Evolutionary conservation across 75 land plant species (phyloP).

Genomic region (Picea glauca): DNA sequence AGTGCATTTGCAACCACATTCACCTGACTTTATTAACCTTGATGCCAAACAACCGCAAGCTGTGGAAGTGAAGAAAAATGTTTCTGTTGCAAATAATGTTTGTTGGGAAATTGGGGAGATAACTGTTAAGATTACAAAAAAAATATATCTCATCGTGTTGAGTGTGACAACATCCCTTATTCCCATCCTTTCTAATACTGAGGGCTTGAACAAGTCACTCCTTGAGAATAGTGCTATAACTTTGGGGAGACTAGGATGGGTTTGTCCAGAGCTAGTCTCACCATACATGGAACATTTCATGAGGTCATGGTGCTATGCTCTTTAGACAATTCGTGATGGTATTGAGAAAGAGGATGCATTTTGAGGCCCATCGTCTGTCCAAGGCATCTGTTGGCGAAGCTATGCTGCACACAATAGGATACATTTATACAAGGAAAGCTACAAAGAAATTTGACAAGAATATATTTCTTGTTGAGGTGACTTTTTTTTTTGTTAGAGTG

Average conservation of each 20-base stretch:
- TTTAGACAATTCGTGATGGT: constrained; percentile 20
- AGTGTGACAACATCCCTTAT: constrained; percentile 78
- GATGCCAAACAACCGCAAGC: constrained; percentile 89
- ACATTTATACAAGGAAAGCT: too few species aligned
- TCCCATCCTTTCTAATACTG: constrained; percentile 78
- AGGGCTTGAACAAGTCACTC: constrained; percentile 90
- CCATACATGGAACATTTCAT: constrained; percentile 99
- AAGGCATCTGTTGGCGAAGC: too few species aligned
- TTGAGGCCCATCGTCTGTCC: too few species aligned
- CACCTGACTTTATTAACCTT: constrained; percentile 71
- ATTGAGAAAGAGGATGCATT: too few species aligned
- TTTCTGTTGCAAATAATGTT: constrained; percentile 97
- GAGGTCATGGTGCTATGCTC: constrained; percentile 86
- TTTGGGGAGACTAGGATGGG: constrained; percentile 95
- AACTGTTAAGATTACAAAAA: constrained; percentile 85
- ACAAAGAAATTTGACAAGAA: too few species aligned
- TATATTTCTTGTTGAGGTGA: too few species aligned
- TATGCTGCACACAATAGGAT: too few species aligned
- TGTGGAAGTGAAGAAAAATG: constrained; percentile 57
- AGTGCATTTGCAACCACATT: constrained; percentile 77
- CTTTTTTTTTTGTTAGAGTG: too few species aligned
- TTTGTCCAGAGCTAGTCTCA: constrained; percentile 90
- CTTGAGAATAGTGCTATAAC: constrained; percentile 98
- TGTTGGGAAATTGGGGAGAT: constrained; percentile 99
- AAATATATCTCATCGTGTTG: constrained; percentile 75